phyloP scores from a whole-genome alignment of 352 stramenopile genomes.

The Pythium phragmitis region DNA sequence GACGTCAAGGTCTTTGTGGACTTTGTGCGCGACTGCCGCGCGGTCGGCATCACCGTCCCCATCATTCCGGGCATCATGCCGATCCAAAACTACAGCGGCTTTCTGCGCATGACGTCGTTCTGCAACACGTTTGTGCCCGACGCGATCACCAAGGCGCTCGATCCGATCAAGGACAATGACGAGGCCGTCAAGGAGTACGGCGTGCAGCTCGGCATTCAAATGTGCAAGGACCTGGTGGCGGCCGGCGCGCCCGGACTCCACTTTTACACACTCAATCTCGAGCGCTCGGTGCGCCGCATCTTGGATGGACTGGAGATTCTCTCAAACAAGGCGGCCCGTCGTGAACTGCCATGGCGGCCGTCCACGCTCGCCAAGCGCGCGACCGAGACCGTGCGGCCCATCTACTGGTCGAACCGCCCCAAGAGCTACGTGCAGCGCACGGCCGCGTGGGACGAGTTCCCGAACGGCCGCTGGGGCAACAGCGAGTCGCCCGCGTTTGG shows the following conservation, averaged over 20 bases:
- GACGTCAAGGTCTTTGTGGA: slow-evolving; percentile 93
- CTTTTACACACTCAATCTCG: slow-evolving; percentile 96
- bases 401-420: slow-evolving; percentile 98
- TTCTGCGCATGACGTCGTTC: slow-evolving; percentile 98
- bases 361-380: slow-evolving; percentile 88
- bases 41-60: slow-evolving; percentile 91
- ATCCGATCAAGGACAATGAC: slow-evolving; percentile 95
- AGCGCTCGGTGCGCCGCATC: slow-evolving; percentile 88
- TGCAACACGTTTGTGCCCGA: slow-evolving; percentile 94
- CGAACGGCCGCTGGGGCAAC: slow-evolving; percentile 96
- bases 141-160: slow-evolving; percentile 74
- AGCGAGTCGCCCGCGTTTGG: slow-evolving; percentile 95
- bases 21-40: slow-evolving; percentile 92
- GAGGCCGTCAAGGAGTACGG: slow-evolving; percentile 96
- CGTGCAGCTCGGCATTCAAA: slow-evolving; percentile 93
- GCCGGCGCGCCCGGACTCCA: slow-evolving; percentile 86
- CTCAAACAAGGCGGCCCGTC: slow-evolving; percentile 44
- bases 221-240: slow-evolving; percentile 93
- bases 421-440: slow-evolving; percentile 97
- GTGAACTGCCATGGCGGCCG: slow-evolving; percentile 91
- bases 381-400: slow-evolving; percentile 92
- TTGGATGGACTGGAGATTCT: slow-evolving; percentile 71
- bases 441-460: slow-evolving; percentile 98
- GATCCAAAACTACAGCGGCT: slow-evolving; percentile 97
- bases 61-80: slow-evolving; percentile 99